phyloP scores from a whole-genome alignment of 1,284 basidiomycete genomes.

The Rhodotorula sp. region DNA sequence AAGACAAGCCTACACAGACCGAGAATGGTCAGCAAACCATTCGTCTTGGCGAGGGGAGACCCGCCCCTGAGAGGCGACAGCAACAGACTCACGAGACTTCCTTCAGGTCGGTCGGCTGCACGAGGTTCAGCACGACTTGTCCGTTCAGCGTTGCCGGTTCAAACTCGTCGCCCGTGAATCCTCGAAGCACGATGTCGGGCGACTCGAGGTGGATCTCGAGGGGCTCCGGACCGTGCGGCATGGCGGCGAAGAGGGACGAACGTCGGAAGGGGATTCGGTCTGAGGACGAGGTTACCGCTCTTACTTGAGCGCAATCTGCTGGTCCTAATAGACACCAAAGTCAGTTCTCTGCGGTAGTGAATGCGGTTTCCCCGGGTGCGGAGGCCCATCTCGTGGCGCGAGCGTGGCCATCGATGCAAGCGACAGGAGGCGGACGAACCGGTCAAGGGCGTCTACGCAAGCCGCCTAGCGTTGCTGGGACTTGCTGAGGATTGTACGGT shows the following conservation, averaged over 20 bases:
- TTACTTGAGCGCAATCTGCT: no score
- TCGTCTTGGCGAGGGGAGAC: no score
- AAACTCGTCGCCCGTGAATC: conserved; percentile 72
- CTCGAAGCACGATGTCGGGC: conserved; percentile 68
- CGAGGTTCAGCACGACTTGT: conserved; percentile 70
- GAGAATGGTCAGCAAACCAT: not conserved
- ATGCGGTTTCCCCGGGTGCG: no score
- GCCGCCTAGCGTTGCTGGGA: no score
- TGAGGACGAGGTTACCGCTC: not conserved
- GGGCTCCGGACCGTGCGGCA: conserved; percentile 25
- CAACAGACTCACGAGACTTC: conserved; percentile 58
- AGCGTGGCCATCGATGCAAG: no score
- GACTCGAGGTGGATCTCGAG: conserved; percentile 72
- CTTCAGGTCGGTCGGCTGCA: conserved; percentile 77
- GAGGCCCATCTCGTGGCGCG: no score
- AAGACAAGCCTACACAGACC: conserved; percentile 62
- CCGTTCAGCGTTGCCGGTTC: conserved; percentile 71
- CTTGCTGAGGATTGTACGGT: no score
- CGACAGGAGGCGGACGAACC: no score
- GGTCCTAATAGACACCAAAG: no score
- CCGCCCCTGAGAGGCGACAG: not conserved
- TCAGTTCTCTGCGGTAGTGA: not conserved
- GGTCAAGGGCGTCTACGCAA: no score
- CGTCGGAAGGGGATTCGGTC: not conserved
- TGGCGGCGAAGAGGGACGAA: conserved; percentile 1